phyloP scores from a whole-genome alignment of 2,329 filamentous ascomycete species.

The Penicillium sp. region DNA sequence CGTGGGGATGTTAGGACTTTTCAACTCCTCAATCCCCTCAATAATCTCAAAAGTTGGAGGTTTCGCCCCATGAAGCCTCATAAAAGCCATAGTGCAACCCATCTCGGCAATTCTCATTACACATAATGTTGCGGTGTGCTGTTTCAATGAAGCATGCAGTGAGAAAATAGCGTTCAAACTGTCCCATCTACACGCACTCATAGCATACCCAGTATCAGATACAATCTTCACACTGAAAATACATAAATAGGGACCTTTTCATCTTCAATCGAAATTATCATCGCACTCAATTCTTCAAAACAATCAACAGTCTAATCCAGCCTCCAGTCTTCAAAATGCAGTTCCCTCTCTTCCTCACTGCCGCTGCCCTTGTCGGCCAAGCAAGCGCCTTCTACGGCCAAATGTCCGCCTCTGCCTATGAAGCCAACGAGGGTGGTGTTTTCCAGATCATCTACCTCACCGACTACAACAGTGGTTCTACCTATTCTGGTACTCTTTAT shows the following conservation, averaged over 20 bases:
- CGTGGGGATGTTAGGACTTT: neutral
- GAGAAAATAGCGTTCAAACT: neutral
- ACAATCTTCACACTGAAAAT: neutral
- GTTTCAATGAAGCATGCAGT: neutral
- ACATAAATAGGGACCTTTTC: neutral
- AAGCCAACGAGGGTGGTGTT: neutral
- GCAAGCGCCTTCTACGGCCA: slow-evolving; percentile 9
- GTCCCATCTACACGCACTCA: neutral
- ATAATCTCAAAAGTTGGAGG: too few species aligned
- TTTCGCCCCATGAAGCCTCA: neutral
- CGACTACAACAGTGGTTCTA: slow-evolving; percentile 10
- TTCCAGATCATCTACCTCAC: slow-evolving; percentile 8
- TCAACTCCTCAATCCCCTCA: neutral
- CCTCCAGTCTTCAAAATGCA: slow-evolving; percentile 1
- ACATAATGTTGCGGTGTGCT: neutral
- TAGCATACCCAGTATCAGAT: neutral
- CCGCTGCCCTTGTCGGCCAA: neutral
- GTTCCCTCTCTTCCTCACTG: neutral
- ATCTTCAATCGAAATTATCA: neutral
- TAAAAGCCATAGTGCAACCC: neutral
- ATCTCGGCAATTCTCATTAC: neutral
- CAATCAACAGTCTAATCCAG: neutral
- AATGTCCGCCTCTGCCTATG: slow-evolving; percentile 7
- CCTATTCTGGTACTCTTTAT: slow-evolving; percentile 2
- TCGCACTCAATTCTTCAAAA: neutral